Percentiles rank a stretch among this genome's conserved stretches.
These are phyloP conservation scores for Pythium myriotylum DNA, from an alignment of 352 stramenopile genomes.

Conservation along the genomic window DNA sequence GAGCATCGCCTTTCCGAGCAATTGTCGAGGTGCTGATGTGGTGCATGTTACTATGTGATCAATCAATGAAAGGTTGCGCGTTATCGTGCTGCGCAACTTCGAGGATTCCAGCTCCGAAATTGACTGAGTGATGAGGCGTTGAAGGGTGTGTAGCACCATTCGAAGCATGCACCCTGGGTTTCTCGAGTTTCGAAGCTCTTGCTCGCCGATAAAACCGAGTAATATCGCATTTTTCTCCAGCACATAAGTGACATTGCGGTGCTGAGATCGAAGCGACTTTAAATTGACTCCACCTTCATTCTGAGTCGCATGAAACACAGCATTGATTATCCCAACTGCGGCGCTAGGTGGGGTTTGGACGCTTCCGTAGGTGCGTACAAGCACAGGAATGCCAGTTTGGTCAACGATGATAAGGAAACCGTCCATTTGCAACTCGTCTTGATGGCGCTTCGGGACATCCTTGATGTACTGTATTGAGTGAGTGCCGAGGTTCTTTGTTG, in stretches of 20 bases:
- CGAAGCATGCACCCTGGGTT: constrained; percentile 18
- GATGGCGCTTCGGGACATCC: not conserved
- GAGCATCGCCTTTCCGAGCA: not conserved
- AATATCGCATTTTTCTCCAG: constrained; percentile 35
- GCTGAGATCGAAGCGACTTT: constrained; percentile 29
- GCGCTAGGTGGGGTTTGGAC: constrained; percentile 47
- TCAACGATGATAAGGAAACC: constrained; percentile 54
- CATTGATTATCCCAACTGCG: constrained; percentile 47
- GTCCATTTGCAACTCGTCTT: constrained; percentile 18
- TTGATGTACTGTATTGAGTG: too few relatives aligned
- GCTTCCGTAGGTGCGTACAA: constrained; percentile 49
- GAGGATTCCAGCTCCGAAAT: constrained; percentile 30
- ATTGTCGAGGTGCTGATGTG: constrained; percentile 29
- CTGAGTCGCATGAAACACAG: constrained; percentile 51
- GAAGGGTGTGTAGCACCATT: constrained; percentile 19
- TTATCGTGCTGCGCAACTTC: constrained; percentile 38
- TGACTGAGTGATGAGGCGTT: constrained; percentile 2
- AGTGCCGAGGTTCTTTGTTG: not conserved
- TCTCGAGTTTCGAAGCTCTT: not conserved
- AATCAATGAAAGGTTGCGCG: constrained; percentile 35
- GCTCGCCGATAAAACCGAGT: constrained; percentile 32
- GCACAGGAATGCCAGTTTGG: constrained; percentile 48
- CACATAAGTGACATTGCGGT: constrained; percentile 42
- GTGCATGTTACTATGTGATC: constrained; percentile 35
- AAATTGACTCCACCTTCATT: constrained; percentile 16